Evolutionary conservation across 352 stramenopile genomes (phyloP), one percentile per base, ranked within the genome.

Genomic region (Elongisporangium undulatum): DNA sequence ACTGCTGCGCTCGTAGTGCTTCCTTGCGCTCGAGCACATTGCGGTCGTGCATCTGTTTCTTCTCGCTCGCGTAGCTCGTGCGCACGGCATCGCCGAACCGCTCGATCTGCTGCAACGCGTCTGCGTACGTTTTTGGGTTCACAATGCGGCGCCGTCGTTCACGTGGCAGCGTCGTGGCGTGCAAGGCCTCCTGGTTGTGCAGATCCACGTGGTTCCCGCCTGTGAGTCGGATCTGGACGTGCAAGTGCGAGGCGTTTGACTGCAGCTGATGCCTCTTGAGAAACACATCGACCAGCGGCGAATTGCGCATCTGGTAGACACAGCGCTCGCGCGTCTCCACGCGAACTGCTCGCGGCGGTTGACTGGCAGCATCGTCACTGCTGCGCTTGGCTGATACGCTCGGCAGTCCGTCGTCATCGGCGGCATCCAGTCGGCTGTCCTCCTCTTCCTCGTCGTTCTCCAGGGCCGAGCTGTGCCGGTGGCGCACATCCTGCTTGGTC

Each of bases 221-320:
- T 4, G 79, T 87, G n/a, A 91, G 53, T 2, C 73, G 71, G 20
- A 91, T 68, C 64, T 88, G 74, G 3, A 89, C 75, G 16, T 69
- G 71, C 17, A 91, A 49, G 13, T 75, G 66, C 3, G 55, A 56
- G 0, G 77, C 67, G 48, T 84, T 87, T 9, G 73, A 62, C 24
- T 85, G 67, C 12, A 91, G 66, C 9, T 85, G 57, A 51, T 88
- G 79, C 1, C 68, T 64, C 53, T 74, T 69, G 23, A 89, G 58
- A 49, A 89, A 89, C 8, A 69, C 71, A 2, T 71, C 63, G 16
- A 91, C 78, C 4, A 91, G 53, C 4, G 82, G 82, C 16, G 79
- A 91, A 58, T 91, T 86, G 51, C 69, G 78, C 74, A 91, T 79
- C 66, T 78, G 66, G 50, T 87, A 88, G 8, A 73, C 74, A 22